These are phyloP conservation scores for Fusarium longipes DNA, from an alignment of 2,329 filamentous ascomycete species.

Conservation along the genomic window DNA sequence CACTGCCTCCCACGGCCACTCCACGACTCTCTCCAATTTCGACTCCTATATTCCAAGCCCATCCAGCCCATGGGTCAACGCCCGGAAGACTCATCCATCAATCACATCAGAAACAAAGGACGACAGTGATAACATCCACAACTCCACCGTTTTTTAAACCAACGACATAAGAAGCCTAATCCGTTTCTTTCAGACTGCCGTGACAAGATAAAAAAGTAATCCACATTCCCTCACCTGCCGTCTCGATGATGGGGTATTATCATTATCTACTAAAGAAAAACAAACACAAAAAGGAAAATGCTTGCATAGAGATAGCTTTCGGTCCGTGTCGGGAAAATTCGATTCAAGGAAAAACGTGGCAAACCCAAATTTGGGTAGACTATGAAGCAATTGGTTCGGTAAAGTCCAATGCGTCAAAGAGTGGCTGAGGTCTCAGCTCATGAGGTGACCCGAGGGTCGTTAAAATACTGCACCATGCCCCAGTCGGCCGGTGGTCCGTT, in stretches of 20 bases:
- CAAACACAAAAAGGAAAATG: constrained; percentile 38
- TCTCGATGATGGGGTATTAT: constrained; percentile 50
- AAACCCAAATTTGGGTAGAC: constrained; percentile 19
- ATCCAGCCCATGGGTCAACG: constrained; percentile 16
- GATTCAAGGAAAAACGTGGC: constrained; percentile 38
- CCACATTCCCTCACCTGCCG: constrained; percentile 46
- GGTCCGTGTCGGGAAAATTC: constrained; percentile 21
- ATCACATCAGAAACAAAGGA: constrained; percentile 41
- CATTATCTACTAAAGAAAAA: constrained; percentile 49
- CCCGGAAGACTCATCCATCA: constrained; percentile 35
- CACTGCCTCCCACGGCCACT: constrained; percentile 24
- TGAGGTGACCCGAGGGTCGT: constrained; percentile 49
- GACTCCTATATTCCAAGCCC: constrained; percentile 5
- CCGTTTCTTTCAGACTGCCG: constrained; percentile 42
- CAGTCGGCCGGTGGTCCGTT: constrained; percentile 42
- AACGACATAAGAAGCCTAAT: constrained; percentile 41
- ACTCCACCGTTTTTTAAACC: constrained; percentile 42
- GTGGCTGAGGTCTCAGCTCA: constrained; percentile 35
- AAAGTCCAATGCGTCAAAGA: constrained; percentile 36
- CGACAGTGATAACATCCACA: constrained; percentile 41
- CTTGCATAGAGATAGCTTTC: constrained; percentile 30
- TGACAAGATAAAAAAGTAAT: constrained; percentile 38
- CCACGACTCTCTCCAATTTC: background rate
- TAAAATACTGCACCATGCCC: constrained; percentile 53
- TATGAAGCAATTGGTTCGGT: constrained; percentile 33